A percentile compares a stretch with the other conserved stretches of the same genome.
phyloP scores from a whole-genome alignment of 2,329 filamentous ascomycete species.

The Aspergillus versicolor region DNA sequence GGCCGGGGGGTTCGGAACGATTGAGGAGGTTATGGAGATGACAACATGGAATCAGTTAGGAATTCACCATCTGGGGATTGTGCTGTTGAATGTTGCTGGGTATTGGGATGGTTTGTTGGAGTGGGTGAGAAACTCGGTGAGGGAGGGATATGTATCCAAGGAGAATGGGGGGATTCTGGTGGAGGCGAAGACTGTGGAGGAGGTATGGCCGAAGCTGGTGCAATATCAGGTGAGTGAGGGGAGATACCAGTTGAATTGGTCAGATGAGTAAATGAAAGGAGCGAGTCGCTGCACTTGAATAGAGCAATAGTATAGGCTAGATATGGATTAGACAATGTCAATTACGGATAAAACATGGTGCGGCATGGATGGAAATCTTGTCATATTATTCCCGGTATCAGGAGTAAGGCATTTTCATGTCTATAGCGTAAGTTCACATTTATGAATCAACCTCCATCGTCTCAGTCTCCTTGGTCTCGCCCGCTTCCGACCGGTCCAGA shows the following conservation, averaged over 20 bases:
- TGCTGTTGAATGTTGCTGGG: constrained; percentile 81
- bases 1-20: constrained; percentile 85
- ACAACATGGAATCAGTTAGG: constrained; percentile 94
- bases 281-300: not conserved
- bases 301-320: not conserved
- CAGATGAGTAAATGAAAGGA: constrained; percentile 53
- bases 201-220: constrained; percentile 68
- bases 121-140: constrained; percentile 76
- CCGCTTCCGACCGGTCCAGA: constrained; percentile 48
- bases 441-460: constrained; percentile 60
- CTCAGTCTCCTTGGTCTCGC: constrained; percentile 42
- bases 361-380: constrained; percentile 1
- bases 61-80: constrained; percentile 78
- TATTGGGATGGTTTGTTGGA: constrained; percentile 86
- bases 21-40: constrained; percentile 96
- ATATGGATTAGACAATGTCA: not conserved
- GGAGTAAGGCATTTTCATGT: constrained; percentile 24
- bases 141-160: constrained; percentile 71
- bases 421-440: constrained; percentile 29
- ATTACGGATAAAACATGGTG: not conserved
- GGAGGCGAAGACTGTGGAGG: constrained; percentile 69
- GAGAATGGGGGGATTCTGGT: constrained; percentile 74
- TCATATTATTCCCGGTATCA: constrained; percentile 6
- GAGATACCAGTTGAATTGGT: constrained; percentile 81
- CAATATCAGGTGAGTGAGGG: constrained; percentile 75